Conservation (phyloP, 1,139 yeast genomes). For the Fermentozyma sake region DNA sequence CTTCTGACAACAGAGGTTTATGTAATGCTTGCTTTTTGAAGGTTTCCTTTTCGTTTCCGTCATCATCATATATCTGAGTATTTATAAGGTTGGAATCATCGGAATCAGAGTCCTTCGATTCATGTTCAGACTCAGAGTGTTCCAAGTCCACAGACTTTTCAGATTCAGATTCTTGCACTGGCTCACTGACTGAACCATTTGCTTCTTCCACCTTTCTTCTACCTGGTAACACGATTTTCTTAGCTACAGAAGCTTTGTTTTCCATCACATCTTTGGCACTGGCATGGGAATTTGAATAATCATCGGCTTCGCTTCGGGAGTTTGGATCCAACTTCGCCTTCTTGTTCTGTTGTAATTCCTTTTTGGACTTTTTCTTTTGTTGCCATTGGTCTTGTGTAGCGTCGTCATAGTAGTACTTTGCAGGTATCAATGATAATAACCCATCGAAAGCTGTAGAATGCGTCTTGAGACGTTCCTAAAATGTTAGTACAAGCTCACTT, state of each 20-base stretch:
- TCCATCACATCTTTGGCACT: conserved; percentile 68
- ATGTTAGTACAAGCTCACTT: no score
- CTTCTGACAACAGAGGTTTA: conserved; percentile 33
- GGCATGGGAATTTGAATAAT: conserved; percentile 32
- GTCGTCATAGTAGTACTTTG: conserved; percentile 82
- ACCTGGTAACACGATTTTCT: conserved; percentile 55
- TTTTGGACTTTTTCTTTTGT: conserved; percentile 70
- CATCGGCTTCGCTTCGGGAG: conserved; percentile 41
- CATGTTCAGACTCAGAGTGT: no score
- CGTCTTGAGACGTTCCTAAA: conserved; percentile 71
- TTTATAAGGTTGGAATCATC: conserved; percentile 13
- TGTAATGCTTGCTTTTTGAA: conserved; percentile 16
- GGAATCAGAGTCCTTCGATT: conserved; percentile 4
- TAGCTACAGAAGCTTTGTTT: conserved; percentile 52
- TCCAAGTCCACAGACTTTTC: conserved; percentile 2
- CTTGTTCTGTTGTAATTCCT: conserved; percentile 58
- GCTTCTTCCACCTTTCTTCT: conserved; percentile 12
- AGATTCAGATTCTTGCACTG: conserved; percentile 6
- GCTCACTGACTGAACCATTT: no score
- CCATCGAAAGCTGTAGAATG: conserved; percentile 91
- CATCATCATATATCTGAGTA: conserved; percentile 67
- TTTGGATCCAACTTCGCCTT: conserved; percentile 75
- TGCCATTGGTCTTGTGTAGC: conserved; percentile 87
- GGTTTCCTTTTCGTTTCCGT: conserved; percentile 51
- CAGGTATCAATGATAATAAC: conserved; percentile 83